Conservation (phyloP, 495 filamentous ascomycete genomes). For the Darksidea phi region DNA sequence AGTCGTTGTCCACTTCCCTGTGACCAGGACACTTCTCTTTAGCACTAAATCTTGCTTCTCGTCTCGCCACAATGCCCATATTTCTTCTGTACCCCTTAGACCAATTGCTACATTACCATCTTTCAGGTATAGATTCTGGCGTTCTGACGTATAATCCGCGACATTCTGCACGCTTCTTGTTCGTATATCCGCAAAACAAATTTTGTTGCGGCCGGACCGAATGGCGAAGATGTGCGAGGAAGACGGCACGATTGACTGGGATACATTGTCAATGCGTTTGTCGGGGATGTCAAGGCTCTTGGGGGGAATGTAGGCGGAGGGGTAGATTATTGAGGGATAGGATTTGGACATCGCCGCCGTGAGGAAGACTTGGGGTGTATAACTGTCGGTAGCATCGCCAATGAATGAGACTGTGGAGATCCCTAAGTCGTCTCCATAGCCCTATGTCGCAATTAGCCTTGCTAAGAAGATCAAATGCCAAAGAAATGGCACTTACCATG, state of each 20-base stretch:
- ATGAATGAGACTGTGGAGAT: background rate
- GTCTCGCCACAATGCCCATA: constrained; percentile 1
- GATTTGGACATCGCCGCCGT: constrained; percentile 11
- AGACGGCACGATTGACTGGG: background rate
- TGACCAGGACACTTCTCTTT: no score
- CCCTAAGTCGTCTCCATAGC: constrained; percentile 9
- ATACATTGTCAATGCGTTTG: background rate
- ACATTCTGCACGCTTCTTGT: background rate
- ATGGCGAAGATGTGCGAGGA: constrained; percentile 2
- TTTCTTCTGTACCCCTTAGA: background rate
- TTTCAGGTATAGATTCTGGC: background rate
- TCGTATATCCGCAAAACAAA: constrained; percentile 2
- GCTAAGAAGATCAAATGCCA: background rate
- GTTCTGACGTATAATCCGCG: constrained; percentile 3
- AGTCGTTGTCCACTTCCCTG: no score
- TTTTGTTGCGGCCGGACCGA: constrained; percentile 4
- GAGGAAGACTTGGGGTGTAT: constrained; percentile 8
- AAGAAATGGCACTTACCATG: constrained; percentile 1
- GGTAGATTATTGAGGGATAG: constrained; percentile 1
- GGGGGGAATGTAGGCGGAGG: background rate
- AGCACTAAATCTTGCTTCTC: background rate
- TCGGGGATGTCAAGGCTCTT: background rate
- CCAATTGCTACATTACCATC: background rate
- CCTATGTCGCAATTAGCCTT: background rate
- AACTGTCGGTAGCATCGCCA: background rate